Conservation (phyloP, 1,284 basidiomycete species). For the Rhodofomes roseus region DNA sequence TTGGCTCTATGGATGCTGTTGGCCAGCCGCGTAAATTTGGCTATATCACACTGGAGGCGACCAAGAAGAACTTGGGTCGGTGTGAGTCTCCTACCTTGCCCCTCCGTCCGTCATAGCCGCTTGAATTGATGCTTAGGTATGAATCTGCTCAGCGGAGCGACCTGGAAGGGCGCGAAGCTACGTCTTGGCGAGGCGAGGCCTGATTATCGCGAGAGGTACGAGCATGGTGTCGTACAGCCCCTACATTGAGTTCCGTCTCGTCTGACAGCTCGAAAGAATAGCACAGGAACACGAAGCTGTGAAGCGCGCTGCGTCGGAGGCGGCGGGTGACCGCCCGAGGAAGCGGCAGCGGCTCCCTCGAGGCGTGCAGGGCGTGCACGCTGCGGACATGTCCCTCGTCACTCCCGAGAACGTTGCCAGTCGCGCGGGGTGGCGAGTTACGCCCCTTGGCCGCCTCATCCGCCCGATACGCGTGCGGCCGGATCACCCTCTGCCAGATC, state of each 20-base stretch:
- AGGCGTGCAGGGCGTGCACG: constrained; percentile 37
- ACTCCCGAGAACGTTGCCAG: constrained; percentile 49
- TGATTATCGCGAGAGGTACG: constrained; percentile 61
- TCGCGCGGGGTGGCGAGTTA: constrained; percentile 62
- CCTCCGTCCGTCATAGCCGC: neutral
- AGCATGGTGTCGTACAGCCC: neutral
- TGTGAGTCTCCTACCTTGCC: constrained; percentile 43
- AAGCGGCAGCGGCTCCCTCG: constrained; percentile 34
- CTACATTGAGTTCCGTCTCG: neutral
- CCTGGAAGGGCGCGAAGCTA: constrained; percentile 79
- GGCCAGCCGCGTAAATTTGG: constrained; percentile 68
- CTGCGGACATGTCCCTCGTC: constrained; percentile 58
- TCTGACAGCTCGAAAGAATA: constrained; percentile 28
- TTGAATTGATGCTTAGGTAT: constrained; percentile 43
- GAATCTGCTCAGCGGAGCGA: constrained; percentile 71
- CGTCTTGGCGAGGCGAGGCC: constrained; percentile 77
- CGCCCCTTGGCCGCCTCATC: constrained; percentile 62
- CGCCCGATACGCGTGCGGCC: constrained; percentile 68
- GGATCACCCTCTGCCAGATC: constrained; percentile 48
- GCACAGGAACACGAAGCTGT: constrained; percentile 29
- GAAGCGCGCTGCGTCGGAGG: constrained; percentile 16
- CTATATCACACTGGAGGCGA: constrained; percentile 70
- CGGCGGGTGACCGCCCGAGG: constrained; percentile 22
- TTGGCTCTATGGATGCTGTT: constrained; percentile 59
- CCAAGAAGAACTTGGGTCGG: constrained; percentile 51